Percentiles rank a stretch among this genome's conserved stretches.
Evolutionary conservation across 2,329 filamentous ascomycete species (phyloP).

Genomic region (Alternaria arborescens): DNA sequence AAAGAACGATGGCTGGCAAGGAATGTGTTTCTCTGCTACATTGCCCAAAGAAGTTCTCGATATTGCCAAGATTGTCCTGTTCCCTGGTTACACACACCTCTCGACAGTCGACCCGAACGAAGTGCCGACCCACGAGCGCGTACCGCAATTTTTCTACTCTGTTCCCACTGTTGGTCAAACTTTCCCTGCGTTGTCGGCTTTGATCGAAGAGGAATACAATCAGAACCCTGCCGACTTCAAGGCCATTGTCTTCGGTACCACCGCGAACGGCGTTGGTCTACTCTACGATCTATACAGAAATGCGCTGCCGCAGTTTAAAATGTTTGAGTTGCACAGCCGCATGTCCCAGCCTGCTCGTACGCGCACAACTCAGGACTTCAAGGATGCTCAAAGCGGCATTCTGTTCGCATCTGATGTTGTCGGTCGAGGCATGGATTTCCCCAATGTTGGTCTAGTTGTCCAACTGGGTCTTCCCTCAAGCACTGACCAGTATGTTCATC

Average conservation of each 20-base stretch:
- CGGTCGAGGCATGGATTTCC: constrained; percentile 62
- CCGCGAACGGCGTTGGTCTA: constrained; percentile 57
- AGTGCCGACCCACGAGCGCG: constrained; percentile 57
- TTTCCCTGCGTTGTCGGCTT: constrained; percentile 56
- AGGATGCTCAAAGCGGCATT: constrained; percentile 57
- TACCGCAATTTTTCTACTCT: constrained; percentile 59
- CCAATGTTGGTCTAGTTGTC: constrained; percentile 59
- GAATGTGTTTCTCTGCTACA: constrained; percentile 60
- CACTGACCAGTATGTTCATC: constrained; percentile 58
- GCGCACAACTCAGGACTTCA: constrained; percentile 56
- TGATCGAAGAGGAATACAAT: constrained; percentile 56
- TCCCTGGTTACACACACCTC: constrained; percentile 53
- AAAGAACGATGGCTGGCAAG: constrained; percentile 60
- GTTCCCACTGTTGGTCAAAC: constrained; percentile 55
- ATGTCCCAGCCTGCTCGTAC: constrained; percentile 55
- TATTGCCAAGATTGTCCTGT: constrained; percentile 56
- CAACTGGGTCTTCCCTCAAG: constrained; percentile 61
- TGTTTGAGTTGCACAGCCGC: constrained; percentile 56
- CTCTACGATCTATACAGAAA: constrained; percentile 52
- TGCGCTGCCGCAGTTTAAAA: constrained; percentile 45
- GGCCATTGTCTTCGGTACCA: constrained; percentile 58
- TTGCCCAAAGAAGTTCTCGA: constrained; percentile 56
- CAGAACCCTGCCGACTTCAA: constrained; percentile 54
- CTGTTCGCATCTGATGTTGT: constrained; percentile 61
- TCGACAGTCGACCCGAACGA: constrained; percentile 57